Percentiles rank a stretch among this genome's conserved stretches.
Evolutionary conservation across 495 filamentous ascomycete genomes (phyloP).

Genomic region (Trichodelitschia bisporula): DNA sequence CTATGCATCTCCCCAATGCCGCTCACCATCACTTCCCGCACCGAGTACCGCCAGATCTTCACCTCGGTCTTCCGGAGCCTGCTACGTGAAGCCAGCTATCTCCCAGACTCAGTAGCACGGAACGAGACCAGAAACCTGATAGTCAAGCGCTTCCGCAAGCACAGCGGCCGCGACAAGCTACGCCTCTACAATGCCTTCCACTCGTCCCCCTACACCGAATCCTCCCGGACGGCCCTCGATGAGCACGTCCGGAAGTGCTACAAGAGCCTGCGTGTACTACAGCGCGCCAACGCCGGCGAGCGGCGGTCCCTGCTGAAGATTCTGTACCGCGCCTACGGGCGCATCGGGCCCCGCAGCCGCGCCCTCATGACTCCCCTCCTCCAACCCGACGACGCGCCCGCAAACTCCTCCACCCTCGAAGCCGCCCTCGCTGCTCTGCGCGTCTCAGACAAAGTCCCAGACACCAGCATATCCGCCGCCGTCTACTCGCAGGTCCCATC

Average conservation of each 20-base stretch:
- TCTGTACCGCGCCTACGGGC: conserved; percentile 45
- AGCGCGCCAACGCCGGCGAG: conserved; percentile 41
- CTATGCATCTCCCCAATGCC: background rate
- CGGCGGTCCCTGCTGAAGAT: conserved; percentile 33
- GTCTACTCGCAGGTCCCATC: conserved; percentile 10
- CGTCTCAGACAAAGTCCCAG: too few species aligned
- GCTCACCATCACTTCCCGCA: too few species aligned
- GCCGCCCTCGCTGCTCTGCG: conserved; percentile 4
- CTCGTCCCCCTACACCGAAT: conserved; percentile 1
- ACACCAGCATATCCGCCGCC: background rate
- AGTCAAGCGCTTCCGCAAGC: background rate
- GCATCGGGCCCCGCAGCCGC: conserved; percentile 42
- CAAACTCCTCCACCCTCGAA: conserved; percentile 10
- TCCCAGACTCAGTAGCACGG: background rate
- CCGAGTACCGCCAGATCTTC: too few species aligned
- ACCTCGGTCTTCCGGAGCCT: too few species aligned
- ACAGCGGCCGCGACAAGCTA: background rate
- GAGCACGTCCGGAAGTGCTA: conserved; percentile 8
- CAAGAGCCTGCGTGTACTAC: conserved; percentile 18
- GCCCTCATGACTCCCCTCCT: conserved; percentile 30
- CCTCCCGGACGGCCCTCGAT: conserved; percentile 2
- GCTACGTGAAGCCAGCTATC: background rate
- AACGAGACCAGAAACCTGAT: background rate
- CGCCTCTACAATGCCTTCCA: conserved; percentile 1
- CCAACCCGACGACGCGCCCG: conserved; percentile 8